phyloP scores from a whole-genome alignment of 2,329 filamentous ascomycete genomes.

The Alternaria viburni region DNA sequence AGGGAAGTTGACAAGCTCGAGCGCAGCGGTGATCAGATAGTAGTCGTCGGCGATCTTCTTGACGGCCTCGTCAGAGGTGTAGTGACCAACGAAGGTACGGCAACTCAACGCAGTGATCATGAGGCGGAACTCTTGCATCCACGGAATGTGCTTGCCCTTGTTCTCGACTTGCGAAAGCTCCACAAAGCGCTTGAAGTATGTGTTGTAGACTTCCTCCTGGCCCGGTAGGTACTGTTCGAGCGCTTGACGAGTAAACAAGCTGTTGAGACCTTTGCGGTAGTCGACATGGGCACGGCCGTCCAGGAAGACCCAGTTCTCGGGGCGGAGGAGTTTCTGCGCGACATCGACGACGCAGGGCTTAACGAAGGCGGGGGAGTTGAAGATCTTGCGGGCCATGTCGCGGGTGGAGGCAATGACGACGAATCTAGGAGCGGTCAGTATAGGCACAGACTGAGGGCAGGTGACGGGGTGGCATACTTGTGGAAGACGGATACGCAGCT shows the following conservation, averaged over 20 bases:
- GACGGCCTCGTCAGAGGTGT: conserved; percentile 87
- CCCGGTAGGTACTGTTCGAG: conserved; percentile 88
- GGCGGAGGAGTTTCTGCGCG: conserved; percentile 89
- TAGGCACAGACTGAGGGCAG: neutral
- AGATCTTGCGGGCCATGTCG: conserved; percentile 94
- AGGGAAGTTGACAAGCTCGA: conserved; percentile 88
- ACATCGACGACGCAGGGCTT: conserved; percentile 97
- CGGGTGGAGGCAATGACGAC: conserved; percentile 95
- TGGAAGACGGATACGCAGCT: conserved; percentile 99
- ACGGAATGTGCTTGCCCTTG: conserved; percentile 76
- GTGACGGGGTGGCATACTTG: conserved; percentile 68
- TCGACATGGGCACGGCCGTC: conserved; percentile 95
- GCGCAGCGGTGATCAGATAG: conserved; percentile 91
- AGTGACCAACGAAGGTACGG: conserved; percentile 96
- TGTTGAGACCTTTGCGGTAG: conserved; percentile 95
- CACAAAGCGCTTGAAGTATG: conserved; percentile 82
- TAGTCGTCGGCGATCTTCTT: conserved; percentile 97
- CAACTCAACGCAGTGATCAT: conserved; percentile 94
- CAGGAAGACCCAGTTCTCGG: conserved; percentile 95
- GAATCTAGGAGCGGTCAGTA: conserved; percentile 66
- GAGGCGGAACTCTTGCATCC: conserved; percentile 92
- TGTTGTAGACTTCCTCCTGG: conserved; percentile 89
- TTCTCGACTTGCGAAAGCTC: conserved; percentile 72
- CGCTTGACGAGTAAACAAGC: conserved; percentile 89
- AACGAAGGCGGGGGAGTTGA: conserved; percentile 90